phyloP scores from a whole-genome alignment of 192 early-diverging fungal genomes.

The Blastocladiella britannica region DNA sequence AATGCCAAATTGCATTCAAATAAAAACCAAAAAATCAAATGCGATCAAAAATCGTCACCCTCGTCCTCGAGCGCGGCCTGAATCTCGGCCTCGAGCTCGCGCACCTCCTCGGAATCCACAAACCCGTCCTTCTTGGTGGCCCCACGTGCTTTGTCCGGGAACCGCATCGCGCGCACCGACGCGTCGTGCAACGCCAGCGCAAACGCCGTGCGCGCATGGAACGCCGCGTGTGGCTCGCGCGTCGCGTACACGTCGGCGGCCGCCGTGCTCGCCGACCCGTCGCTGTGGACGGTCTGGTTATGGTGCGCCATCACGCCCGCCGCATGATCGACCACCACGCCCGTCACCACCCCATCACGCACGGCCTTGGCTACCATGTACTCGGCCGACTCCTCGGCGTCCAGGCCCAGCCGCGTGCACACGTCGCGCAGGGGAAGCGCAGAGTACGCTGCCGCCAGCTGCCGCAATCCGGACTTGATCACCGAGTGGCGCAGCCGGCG shows the following conservation, averaged over 20 bases:
- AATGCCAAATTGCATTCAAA: too few species aligned
- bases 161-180: conserved; percentile 92
- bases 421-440: conserved; percentile 88
- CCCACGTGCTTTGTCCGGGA: conserved; percentile 65
- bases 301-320: conserved; percentile 80
- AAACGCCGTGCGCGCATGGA: conserved; percentile 82
- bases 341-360: conserved; percentile 95
- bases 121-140: conserved; percentile 50
- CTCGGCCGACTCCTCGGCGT: conserved; percentile 96
- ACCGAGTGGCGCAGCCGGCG: conserved; percentile 95
- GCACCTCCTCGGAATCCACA: conserved; percentile 66
- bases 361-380: conserved; percentile 98
- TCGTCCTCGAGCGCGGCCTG: conserved; percentile 72
- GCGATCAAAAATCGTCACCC: conserved; percentile 25
- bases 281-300: neutral
- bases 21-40: too few species aligned
- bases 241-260: conserved; percentile 89
- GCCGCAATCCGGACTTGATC: conserved; percentile 95
- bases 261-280: conserved; percentile 25
- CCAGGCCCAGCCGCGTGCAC: conserved; percentile 87
- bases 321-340: conserved; percentile 85
- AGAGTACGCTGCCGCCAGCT: conserved; percentile 90
- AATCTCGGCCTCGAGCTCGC: conserved; percentile 81
- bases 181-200: conserved; percentile 95
- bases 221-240: conserved; percentile 86